Conservation (phyloP, 129 eudicot species). For the Deinandra increscens region DNA sequence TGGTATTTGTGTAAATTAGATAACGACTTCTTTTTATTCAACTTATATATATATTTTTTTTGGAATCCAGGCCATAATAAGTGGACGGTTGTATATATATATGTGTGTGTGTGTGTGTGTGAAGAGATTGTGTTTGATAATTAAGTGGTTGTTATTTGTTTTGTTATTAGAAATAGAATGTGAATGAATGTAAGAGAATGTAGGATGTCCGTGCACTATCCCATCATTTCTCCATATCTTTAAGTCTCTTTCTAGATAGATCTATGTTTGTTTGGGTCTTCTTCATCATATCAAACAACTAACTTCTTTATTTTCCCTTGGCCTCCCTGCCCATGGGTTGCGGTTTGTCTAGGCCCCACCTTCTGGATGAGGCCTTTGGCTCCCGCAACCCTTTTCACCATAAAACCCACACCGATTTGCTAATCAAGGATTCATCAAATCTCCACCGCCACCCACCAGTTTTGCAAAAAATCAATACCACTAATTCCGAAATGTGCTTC, state of each 20-base stretch:
- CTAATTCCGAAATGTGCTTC: neutral
- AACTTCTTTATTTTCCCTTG: conserved; percentile 6
- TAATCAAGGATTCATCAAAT: neutral
- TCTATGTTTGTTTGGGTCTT: neutral
- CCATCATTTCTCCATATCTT: neutral
- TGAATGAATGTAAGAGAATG: neutral
- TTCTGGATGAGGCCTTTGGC: conserved; percentile 28
- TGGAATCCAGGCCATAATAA: too few species aligned
- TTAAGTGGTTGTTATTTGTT: too few species aligned
- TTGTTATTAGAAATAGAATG: too few species aligned
- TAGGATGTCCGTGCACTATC: conserved; percentile 14
- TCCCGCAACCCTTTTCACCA: conserved; percentile 20
- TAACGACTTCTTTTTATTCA: too few species aligned
- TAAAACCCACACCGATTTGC: conserved; percentile 17
- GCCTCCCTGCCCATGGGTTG: conserved; percentile 33
- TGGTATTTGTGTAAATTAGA: too few species aligned
- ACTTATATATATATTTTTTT: too few species aligned
- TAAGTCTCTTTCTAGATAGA: neutral
- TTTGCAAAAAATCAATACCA: conserved; percentile 29
- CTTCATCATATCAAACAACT: neutral
- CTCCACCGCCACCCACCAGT: conserved; percentile 17
- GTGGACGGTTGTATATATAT: too few species aligned
- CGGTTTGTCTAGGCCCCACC: conserved; percentile 32
- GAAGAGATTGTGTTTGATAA: too few species aligned
- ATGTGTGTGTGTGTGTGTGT: too few species aligned